Base-by-base conservation (phyloP, 2,329 filamentous ascomycete genomes). In the Pyrenophora graminea region DNA sequence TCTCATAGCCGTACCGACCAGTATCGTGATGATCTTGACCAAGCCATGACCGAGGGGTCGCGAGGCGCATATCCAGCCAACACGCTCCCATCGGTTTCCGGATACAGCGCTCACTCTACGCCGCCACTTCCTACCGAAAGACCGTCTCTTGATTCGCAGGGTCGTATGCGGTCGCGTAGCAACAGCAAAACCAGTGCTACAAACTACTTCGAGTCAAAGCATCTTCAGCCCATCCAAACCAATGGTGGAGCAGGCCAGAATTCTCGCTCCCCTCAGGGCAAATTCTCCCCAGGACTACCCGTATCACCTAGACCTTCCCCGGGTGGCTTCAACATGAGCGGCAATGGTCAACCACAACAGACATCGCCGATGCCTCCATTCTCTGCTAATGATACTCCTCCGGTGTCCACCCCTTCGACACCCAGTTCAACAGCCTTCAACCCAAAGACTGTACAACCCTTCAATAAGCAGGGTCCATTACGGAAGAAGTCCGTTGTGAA, bases 401-500 rank as follows among this genome's bases (percentile, higher is more conserved):
- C 80, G 4, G 63, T 84, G 12, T 77, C 76, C 3, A 74, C 77
- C 10, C 63, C 76, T 2, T 74, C 76, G 15, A 77, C 76, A 5
- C 76, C 77, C 4, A 67, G 72, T 17, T 64, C 70, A 13, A 56
- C 73, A 9, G 64, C 64, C 9, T 72, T 72, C 55, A 65, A 67
- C 21, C 48, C 66, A 8, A 64, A 64, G 51, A 51, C 55, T 10
- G 50, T 69, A 46, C 71, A 71, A 39, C 65, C 63, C 17, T 48
- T 64, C 31, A 47, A 51, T n/a, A 56, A 53, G 62, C 66, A 62
- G 21, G 66, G 63, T 13, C 57, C 67, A 30, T 45, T 70, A 62
- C 78, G 82, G 32, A 86, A 85, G 73, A 80, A 81, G 61, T 77
- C 79, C 0, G 76, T 87, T 40, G 80, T 80, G 55, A 87, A 87